phyloP scores from a whole-genome alignment of 192 early-diverging fungal genomes.

The Backusella mclennaniae region DNA sequence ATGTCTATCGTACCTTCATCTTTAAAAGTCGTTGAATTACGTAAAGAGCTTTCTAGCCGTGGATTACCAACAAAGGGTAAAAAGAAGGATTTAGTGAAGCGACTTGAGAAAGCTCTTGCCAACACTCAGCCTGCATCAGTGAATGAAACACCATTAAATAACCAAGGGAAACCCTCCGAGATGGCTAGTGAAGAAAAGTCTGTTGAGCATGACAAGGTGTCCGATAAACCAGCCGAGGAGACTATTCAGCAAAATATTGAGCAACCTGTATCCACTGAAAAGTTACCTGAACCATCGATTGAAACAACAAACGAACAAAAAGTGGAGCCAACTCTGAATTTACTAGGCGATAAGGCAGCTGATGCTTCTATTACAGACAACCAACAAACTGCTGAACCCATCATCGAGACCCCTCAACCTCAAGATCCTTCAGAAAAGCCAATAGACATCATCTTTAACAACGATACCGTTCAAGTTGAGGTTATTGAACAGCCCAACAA shows the following conservation, averaged over 20 bases:
- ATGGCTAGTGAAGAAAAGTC: background rate
- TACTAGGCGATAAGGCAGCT: background rate
- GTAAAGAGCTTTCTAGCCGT: conserved; percentile 51
- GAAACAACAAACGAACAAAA: background rate
- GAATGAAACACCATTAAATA: background rate
- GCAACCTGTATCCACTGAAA: background rate
- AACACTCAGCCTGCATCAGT: background rate
- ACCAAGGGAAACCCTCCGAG: background rate
- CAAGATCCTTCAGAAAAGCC: background rate
- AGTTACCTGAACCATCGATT: background rate
- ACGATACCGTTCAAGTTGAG: background rate
- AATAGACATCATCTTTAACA: background rate
- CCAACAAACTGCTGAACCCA: background rate
- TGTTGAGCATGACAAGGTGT: background rate
- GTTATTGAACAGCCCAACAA: background rate
- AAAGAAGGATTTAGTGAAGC: conserved; percentile 64
- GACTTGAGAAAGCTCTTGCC: conserved; percentile 54
- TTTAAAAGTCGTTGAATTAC: conserved; percentile 32
- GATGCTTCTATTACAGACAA: background rate
- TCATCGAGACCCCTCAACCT: background rate
- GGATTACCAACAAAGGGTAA: conserved; percentile 57
- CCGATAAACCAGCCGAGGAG: background rate
- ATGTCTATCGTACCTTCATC: conserved; percentile 19
- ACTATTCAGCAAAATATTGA: background rate
- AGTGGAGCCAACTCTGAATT: background rate